phyloP scores from a whole-genome alignment of 192 early-diverging fungal species.

The Cetraspora pellucida region DNA sequence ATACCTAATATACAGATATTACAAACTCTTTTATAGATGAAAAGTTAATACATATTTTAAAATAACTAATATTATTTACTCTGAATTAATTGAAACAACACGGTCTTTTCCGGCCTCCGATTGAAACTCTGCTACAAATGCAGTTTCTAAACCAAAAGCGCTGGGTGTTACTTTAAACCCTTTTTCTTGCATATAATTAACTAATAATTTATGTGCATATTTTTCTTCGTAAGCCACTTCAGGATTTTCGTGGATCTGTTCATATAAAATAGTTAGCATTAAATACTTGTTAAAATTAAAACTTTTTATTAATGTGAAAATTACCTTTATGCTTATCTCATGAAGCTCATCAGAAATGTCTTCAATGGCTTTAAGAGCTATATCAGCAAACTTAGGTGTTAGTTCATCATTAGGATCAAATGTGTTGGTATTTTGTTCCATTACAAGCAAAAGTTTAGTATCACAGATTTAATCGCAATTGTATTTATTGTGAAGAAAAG shows the following conservation, averaged over 20 bases:
- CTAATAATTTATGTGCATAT: slow-evolving; percentile 63
- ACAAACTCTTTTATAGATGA: not conserved
- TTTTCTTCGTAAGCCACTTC: slow-evolving; percentile 59
- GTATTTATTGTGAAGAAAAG: too few species aligned
- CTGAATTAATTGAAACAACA: slow-evolving; percentile 30
- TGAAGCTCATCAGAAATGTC: slow-evolving; percentile 42
- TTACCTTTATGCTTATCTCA: slow-evolving; percentile 52
- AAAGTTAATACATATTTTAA: not conserved
- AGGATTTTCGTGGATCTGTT: slow-evolving; percentile 61
- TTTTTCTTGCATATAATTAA: slow-evolving; percentile 62
- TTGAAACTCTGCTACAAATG: slow-evolving; percentile 69
- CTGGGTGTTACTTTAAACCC: slow-evolving; percentile 64
- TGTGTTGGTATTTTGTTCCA: too few species aligned
- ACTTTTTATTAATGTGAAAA: too few species aligned
- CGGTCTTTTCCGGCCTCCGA: slow-evolving; percentile 39
- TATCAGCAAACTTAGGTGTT: slow-evolving; percentile 37
- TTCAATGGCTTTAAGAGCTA: slow-evolving; percentile 40
- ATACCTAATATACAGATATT: slow-evolving; percentile 34
- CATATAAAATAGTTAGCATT: not conserved
- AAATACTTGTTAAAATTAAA: too few species aligned
- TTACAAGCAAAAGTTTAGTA: too few species aligned
- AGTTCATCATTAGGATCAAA: too few species aligned
- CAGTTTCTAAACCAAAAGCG: slow-evolving; percentile 69
- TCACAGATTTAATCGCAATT: too few species aligned
- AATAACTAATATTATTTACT: not conserved